phyloP scores from a whole-genome alignment of 805 yeast species.

The Maudiozyma pseudohumilis region DNA sequence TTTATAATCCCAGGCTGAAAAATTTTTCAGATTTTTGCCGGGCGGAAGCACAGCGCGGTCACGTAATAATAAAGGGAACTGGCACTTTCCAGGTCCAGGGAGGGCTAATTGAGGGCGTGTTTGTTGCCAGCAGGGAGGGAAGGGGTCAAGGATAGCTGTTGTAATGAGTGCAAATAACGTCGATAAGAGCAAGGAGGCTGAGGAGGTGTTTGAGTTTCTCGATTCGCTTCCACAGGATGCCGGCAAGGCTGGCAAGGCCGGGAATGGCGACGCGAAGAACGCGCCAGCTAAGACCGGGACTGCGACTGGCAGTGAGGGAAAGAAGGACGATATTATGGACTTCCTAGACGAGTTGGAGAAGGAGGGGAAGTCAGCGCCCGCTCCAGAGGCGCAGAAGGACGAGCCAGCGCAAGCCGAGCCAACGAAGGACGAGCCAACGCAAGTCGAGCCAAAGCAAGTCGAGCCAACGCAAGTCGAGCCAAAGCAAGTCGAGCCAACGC shows the following conservation, averaged over 20 bases:
- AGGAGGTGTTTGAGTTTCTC: conserved; percentile 70
- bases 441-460: conserved; percentile 3
- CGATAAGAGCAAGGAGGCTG: conserved; percentile 41
- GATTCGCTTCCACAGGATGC: conserved; percentile 62
- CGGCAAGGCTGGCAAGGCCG: conserved; percentile 10
- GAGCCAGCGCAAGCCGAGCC: conserved; percentile 2
- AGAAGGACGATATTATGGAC: conserved; percentile 32
- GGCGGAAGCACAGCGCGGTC: too few species aligned
- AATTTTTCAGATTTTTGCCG: too few species aligned
- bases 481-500: background rate
- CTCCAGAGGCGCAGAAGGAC: conserved; percentile 5
- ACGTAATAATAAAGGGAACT: too few species aligned
- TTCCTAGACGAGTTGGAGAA: conserved; percentile 60
- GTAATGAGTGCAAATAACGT: conserved; percentile 14
- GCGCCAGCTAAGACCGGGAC: background rate
- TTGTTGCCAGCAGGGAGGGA: background rate
- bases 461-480: conserved; percentile 9
- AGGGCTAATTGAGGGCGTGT: background rate
- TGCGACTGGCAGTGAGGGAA: conserved; percentile 5
- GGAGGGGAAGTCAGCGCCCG: conserved; percentile 36
- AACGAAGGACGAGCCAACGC: conserved; percentile 9
- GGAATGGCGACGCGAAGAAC: conserved; percentile 19
- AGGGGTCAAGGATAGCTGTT: background rate
- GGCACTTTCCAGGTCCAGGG: too few species aligned
- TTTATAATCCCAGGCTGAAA: too few species aligned